Percentiles rank a stretch among this genome's conserved stretches.
These are phyloP conservation scores for Arachis stenosperma DNA, from an alignment of 306 rosid genomes.

Conservation along the genomic window DNA sequence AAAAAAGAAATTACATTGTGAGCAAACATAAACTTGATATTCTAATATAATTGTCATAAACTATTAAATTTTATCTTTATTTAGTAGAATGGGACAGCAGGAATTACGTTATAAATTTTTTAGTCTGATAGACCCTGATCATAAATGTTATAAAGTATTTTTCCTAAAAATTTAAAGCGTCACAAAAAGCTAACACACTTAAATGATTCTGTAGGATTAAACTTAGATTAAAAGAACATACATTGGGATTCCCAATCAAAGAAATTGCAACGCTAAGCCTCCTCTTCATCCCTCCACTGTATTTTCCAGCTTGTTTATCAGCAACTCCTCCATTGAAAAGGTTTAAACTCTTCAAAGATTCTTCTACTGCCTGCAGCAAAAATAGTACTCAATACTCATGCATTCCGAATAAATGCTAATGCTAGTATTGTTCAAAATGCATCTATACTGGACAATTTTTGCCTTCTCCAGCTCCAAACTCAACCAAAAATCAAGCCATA, in stretches of 20 bases:
- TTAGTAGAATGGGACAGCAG: too few relatives aligned
- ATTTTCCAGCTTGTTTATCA: slow-evolving; percentile 72
- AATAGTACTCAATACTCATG: neutral
- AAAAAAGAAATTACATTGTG: neutral
- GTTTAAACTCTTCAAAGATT: slow-evolving; percentile 74
- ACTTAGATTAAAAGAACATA: slow-evolving; percentile 42
- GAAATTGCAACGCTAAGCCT: slow-evolving; percentile 91
- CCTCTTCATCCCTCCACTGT: slow-evolving; percentile 95
- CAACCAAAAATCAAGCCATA: neutral
- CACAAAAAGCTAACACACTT: too few relatives aligned
- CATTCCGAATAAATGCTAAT: neutral
- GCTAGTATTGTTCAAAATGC: neutral
- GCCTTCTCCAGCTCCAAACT: neutral
- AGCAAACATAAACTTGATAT: slow-evolving; percentile 16
- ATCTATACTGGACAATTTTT: too few relatives aligned
- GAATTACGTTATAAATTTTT: too few relatives aligned
- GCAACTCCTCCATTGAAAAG: slow-evolving; percentile 79
- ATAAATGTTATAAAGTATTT: too few relatives aligned
- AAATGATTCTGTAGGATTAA: neutral
- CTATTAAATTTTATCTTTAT: too few relatives aligned
- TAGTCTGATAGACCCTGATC: too few relatives aligned
- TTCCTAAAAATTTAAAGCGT: too few relatives aligned
- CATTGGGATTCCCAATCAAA: slow-evolving; percentile 81
- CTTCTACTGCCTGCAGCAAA: slow-evolving; percentile 80
- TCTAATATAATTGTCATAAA: neutral